Evolutionary conservation across 2,329 filamentous ascomycete genomes (phyloP), one percentile per base, ranked within the genome.

Genomic region (Arthrobotrys iridis): DNA sequence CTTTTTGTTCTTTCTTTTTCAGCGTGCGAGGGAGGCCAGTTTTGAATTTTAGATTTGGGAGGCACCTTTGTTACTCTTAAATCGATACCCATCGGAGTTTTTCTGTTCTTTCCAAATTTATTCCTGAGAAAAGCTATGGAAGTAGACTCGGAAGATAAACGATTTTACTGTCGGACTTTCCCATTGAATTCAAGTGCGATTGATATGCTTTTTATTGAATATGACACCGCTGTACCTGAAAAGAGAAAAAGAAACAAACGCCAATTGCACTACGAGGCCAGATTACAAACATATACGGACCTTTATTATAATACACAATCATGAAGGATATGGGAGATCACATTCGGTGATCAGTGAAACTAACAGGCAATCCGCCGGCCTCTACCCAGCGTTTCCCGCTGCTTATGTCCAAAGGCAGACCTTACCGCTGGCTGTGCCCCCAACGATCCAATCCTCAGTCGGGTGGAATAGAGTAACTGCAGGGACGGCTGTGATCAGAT

Each of bases 401-500:
- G 13, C 45, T 83, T 81, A 97, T 86, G 90, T 90, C 93, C 94
- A 99, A 35, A 99, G 83, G 82, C 91, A 96, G 24, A 98, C 82
- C 83, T 98, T 98, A 1, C 95, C 95, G 80, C 92, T 96, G 0
- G 91, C 93, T 0, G 91, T 98, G 0, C 93, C 95, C 1, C 91
- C 94, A 0, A 91, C 93, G 35, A 99, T 90, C 95, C 95, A 99
- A 80, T 97, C 91, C 82, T 88, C 85, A 0, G 87, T 91, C 0
- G 92, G 91, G 81, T 99, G 95, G 79, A 98, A 95, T 57, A 93
- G 91, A 0, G 93, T 91, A 0, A 96, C 95, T 0, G 95, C 92
- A 1, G 95, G 95, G 2, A 99, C 95, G 4, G 95, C 95, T 0
- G 93, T 97, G 78, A 99, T 96, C 0, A 91, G 92, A 0, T 96